Evolutionary conservation across 2,329 filamentous ascomycete genomes (phyloP), one percentile per base, ranked within the genome.

Genomic region (Cercospora sp.): DNA sequence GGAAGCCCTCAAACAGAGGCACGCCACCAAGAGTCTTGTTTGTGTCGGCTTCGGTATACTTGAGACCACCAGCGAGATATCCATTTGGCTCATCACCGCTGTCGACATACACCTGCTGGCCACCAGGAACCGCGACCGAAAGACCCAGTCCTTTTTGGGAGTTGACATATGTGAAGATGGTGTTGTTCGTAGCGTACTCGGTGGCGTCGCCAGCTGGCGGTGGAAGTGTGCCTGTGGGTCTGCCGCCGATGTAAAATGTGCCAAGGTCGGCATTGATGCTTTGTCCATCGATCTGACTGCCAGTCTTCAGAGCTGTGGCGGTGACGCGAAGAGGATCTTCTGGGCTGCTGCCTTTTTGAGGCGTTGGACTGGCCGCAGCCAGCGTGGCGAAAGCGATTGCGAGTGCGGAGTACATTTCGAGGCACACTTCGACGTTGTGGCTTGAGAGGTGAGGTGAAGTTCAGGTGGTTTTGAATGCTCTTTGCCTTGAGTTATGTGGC

Each of bases 1-100:
- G 7, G 55, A 71, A 71, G 42, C 75, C 77, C 23, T 75, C 74
- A 51, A 64, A 68, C 20, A 65, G 51, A 42, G 72, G 51, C 23
- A 13, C n/a, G 12, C 45, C 45, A 51, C 45, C 45, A 13, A 20
- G 45, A 13, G 45, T 18, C n/a, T 51, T 51, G 45, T 51, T 23
- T 9, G 33, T 36, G 3, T 16, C 33, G 33, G 33, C 33, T 16
- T 36, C 33, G 3, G 33, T 36, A 6, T 20, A 51, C n/a, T 23
- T 51, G 3, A 51, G 45, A 23, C n/a, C 45, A 4, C 45, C 45
- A 20, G 45, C n/a, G 12, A 9, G 23, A 23, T 51, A 51, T 51
- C 45, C 45, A 23, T 51, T 51, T 5, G 45, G n/a, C 45, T 20
- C 45, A 12, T 51, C 45, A 23, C 45, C 45, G n/a, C 45, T 23